Evolutionary conservation across 257 asterid genomes (phyloP), one percentile per base, ranked within the genome.

Genomic region (Solanum rostratum): DNA sequence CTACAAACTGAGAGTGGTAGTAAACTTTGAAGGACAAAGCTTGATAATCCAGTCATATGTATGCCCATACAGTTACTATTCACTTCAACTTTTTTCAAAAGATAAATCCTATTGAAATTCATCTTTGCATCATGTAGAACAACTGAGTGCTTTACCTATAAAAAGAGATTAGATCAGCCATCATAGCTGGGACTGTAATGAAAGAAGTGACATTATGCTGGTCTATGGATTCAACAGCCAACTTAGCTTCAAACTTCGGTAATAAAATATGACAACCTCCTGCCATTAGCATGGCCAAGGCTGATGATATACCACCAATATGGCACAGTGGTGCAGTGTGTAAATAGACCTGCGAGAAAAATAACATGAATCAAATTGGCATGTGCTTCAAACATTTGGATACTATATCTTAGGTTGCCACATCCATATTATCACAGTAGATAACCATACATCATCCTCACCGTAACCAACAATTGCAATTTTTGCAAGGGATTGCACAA

Each of bases 281-380:
- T 2, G 90, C 93, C 97, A 96, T 93, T 89, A 96, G 83, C 92
- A 92, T 59, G 83, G 99, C 98, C 91, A 96, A 49, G 49, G 99
- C 98, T 9, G 99, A 93, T 53, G 99, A 94, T 85, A 96, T 92
- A 45, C 99, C 99, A 37, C 99, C 99, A 66, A 96, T 92, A 88
- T 96, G 99, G 89, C 99, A 96, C 62, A 95, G 65, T 1, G 98
- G 98, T 73, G 96, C 94, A 8, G 97, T 93, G 87, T 96, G 98
- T 82, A 96, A 88, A 87, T 93, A 94, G 11, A 96, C 91, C 99
- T 96, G 87, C 60, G 84, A 78, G 79, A 55, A 20, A 53, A 5
- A 30, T 41, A 15, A 54, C n/a, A 60, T 14, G 18, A 53, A 59
- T 50, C 18, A 78, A 1, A 10, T 16, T 50, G 62, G 81, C 22